A percentile compares a stretch with the other conserved stretches of the same genome.
These are phyloP conservation scores for Phoma sp. DNA, from an alignment of 2,329 filamentous ascomycete species.

Conservation along the genomic window DNA sequence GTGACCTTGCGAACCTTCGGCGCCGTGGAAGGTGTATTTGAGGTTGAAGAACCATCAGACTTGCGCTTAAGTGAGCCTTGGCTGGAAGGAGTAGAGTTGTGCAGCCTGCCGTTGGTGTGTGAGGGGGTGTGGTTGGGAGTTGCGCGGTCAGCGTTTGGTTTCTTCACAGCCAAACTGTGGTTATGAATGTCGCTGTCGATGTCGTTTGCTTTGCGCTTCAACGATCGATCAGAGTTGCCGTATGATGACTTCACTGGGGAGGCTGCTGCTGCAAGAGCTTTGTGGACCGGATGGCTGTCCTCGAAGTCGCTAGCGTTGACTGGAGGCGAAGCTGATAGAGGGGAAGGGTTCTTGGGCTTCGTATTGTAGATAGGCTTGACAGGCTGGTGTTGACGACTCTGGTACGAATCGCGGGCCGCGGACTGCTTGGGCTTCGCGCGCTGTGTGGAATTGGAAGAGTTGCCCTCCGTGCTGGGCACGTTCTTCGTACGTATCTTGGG, in stretches of 20 bases:
- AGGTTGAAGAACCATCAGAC: constrained; percentile 46
- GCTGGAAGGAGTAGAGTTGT: constrained; percentile 38
- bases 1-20: constrained; percentile 43
- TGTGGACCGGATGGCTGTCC: constrained; percentile 50
- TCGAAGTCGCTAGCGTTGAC: constrained; percentile 65
- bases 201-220: constrained; percentile 52
- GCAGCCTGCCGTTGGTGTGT: constrained; percentile 35
- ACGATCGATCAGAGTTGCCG: constrained; percentile 40
- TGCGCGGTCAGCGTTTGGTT: constrained; percentile 36
- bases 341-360: constrained; percentile 67
- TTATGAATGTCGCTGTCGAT: constrained; percentile 47
- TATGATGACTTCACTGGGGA: constrained; percentile 43
- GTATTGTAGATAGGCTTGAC: constrained; percentile 48
- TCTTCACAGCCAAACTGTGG: constrained; percentile 43
- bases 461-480: constrained; percentile 25
- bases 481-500: constrained; percentile 41
- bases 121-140: constrained; percentile 39
- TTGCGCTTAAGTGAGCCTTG: constrained; percentile 53
- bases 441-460: constrained; percentile 30
- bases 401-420: constrained; percentile 30
- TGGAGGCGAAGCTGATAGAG: constrained; percentile 65
- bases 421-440: constrained; percentile 41
- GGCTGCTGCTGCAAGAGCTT: constrained; percentile 42
- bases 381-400: constrained; percentile 34
- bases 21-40: constrained; percentile 33